phyloP scores from a whole-genome alignment of 768 basidiomycete species.

The Dentipellis fragilis region DNA sequence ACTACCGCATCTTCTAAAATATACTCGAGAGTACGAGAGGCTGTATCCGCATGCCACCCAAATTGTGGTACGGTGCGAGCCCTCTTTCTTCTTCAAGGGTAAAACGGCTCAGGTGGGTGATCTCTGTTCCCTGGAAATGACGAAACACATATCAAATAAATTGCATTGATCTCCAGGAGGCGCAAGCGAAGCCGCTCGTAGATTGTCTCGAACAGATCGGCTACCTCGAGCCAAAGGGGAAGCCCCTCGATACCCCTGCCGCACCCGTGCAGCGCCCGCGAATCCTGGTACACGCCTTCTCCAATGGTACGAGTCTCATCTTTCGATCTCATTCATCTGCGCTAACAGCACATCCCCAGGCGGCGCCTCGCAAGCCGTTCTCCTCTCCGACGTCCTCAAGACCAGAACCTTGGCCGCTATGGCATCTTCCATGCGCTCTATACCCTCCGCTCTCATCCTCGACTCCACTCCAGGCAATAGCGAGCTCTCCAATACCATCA shows the following conservation, averaged over 20 bases:
- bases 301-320: conserved; percentile 5
- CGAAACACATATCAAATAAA: not conserved
- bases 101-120: not conserved
- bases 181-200: not conserved
- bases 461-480: conserved; percentile 12
- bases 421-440: not conserved
- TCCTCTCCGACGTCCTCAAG: not conserved
- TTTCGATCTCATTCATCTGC: not conserved
- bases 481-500: not conserved
- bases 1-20: conserved; percentile 9
- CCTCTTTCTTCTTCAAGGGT: conserved; percentile 5
- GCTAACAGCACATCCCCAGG: not conserved
- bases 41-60: conserved; percentile 9
- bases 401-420: not conserved
- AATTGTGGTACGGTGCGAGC: conserved; percentile 5
- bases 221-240: not conserved
- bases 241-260: not conserved
- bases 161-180: not conserved
- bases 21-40: conserved; percentile 7
- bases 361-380: not conserved
- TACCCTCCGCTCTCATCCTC: conserved; percentile 10
- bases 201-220: not conserved
- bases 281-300: conserved; percentile 9
- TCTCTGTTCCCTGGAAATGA: not conserved
- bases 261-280: not conserved